A percentile compares a stretch with the other conserved stretches of the same genome.
Conservation (phyloP, 805 yeast genomes). For the Hanseniaspora hatyaiensis region DNA sequence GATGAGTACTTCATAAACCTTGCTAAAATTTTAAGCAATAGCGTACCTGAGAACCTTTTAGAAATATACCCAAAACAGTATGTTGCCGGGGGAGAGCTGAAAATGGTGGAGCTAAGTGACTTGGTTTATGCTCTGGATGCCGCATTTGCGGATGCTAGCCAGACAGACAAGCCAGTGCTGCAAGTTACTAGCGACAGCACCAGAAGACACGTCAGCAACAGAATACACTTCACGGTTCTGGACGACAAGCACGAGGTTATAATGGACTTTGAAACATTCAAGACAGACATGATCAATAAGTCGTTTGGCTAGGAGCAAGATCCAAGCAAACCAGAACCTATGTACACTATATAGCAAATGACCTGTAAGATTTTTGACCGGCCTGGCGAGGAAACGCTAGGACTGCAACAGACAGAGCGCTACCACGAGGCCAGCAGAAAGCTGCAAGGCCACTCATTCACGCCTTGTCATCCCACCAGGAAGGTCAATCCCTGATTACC, state of each 20-base stretch:
- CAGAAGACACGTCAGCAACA: constrained; percentile 3
- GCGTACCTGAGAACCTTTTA: not conserved
- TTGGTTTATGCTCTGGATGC: not conserved
- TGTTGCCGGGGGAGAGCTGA: not conserved
- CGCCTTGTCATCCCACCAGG: too few relatives aligned
- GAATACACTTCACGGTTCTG: not conserved
- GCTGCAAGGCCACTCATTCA: too few relatives aligned
- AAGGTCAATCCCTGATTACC: too few relatives aligned
- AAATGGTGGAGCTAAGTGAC: constrained; percentile 7
- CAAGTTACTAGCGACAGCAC: not conserved
- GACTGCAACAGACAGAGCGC: too few relatives aligned
- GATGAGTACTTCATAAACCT: constrained; percentile 10
- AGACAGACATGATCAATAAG: not conserved
- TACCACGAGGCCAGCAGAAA: too few relatives aligned
- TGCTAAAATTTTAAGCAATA: not conserved
- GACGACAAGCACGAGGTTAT: not conserved
- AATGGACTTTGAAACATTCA: constrained; percentile 7
- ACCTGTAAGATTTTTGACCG: too few relatives aligned
- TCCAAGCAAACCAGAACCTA: too few relatives aligned
- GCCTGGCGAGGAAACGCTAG: too few relatives aligned
- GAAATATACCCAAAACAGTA: constrained; percentile 2
- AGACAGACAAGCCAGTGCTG: not conserved
- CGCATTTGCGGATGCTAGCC: not conserved
- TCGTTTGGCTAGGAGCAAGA: too few relatives aligned
- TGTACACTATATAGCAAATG: too few relatives aligned